Conservation (phyloP, 257 asterid genomes). For the Paulownia fortunei region DNA sequence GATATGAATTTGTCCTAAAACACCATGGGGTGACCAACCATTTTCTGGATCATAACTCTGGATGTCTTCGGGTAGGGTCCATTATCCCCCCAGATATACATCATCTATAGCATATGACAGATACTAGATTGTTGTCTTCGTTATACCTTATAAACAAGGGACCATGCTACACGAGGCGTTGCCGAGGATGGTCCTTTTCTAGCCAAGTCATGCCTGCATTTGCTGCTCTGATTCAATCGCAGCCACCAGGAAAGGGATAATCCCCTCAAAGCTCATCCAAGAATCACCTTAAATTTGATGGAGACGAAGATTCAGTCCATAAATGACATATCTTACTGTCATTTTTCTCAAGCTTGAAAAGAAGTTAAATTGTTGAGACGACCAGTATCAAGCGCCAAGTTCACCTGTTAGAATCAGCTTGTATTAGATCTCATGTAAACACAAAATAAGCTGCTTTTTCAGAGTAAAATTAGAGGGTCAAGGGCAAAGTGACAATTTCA, state of each 20-base stretch:
- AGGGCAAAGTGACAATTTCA: not conserved
- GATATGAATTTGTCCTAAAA: constrained; percentile 4
- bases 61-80: constrained; percentile 34
- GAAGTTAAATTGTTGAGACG: not conserved
- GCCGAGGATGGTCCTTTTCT: constrained; percentile 32
- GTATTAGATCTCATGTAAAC: not conserved
- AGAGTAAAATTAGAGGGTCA: not conserved
- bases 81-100: constrained; percentile 22
- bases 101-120: constrained; percentile 29
- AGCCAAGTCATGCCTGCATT: constrained; percentile 25
- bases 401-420: not conserved
- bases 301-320: not conserved
- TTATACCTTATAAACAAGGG: constrained; percentile 35
- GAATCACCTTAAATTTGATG: not conserved
- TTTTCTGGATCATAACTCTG: constrained; percentile 26
- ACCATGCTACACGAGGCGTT: constrained; percentile 27
- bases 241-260: not conserved
- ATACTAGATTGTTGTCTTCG: constrained; percentile 31
- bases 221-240: constrained; percentile 9
- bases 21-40: not conserved
- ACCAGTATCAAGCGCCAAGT: not conserved
- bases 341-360: not conserved
- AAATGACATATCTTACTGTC: not conserved
- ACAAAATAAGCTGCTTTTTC: not conserved
- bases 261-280: not conserved